Evolutionary conservation across 2,329 filamentous ascomycete species (phyloP).

Genomic region (Aspergillus sp.): DNA sequence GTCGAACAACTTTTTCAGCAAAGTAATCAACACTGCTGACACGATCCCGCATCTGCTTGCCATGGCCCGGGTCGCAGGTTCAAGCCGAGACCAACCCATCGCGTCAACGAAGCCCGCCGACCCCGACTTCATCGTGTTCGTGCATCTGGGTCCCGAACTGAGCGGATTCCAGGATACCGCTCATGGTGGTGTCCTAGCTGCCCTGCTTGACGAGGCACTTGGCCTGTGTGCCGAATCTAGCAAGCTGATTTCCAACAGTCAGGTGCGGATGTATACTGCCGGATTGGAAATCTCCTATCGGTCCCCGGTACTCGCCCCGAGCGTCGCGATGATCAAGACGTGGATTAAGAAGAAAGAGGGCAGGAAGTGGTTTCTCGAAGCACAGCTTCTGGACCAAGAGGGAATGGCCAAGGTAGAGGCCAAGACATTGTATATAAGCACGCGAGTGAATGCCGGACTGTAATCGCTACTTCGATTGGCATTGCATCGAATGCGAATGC

Average conservation of each 20-base stretch:
- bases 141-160: constrained; percentile 8
- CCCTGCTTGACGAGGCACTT: constrained; percentile 13
- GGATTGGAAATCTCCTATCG: constrained; percentile 6
- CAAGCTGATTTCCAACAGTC: constrained; percentile 2
- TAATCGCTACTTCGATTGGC: background rate
- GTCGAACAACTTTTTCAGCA: constrained; percentile 12
- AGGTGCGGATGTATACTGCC: constrained; percentile 5
- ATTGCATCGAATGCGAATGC: background rate
- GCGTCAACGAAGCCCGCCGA: background rate
- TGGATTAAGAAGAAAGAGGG: constrained; percentile 9
- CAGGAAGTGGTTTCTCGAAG: constrained; percentile 16
- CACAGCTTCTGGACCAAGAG: constrained; percentile 10
- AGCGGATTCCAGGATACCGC: constrained; percentile 9
- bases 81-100: background rate
- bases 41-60: constrained; percentile 11
- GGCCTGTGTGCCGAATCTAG: constrained; percentile 9
- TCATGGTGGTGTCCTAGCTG: constrained; percentile 12
- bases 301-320: constrained; percentile 5
- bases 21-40: constrained; percentile 10
- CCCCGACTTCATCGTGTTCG: constrained; percentile 8
- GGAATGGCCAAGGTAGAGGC: constrained; percentile 5
- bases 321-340: constrained; percentile 6
- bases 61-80: constrained; percentile 4
- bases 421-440: constrained; percentile 6
- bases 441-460: background rate